Evolutionary conservation across 2,329 filamentous ascomycete species (phyloP).

Genomic region (Sporothrix luriei): DNA sequence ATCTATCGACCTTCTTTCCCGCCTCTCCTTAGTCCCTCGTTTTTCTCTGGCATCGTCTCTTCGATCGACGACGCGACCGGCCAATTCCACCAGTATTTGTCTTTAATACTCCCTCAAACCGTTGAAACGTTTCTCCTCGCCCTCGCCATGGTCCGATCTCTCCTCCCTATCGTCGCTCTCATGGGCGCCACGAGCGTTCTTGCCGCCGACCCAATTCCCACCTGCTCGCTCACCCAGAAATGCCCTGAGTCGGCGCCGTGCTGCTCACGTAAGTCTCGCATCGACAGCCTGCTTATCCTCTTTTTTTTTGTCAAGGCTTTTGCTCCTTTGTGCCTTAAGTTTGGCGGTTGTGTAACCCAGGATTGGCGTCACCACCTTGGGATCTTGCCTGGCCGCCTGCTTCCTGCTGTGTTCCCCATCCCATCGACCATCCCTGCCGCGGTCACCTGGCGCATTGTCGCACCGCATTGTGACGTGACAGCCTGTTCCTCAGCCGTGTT

Average conservation of each 20-base stretch:
- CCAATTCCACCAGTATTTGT: background rate
- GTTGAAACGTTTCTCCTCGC: background rate
- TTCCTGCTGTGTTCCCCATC: conserved; percentile 16
- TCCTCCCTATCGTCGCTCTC: conserved; percentile 43
- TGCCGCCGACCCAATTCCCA: conserved; percentile 43
- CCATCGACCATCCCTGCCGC: background rate
- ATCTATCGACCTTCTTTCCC: background rate
- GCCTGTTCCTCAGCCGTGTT: too few relatives aligned
- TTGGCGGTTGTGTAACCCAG: background rate
- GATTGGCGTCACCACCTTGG: background rate
- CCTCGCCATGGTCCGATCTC: conserved; percentile 40
- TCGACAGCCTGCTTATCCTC: background rate
- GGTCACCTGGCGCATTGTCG: conserved; percentile 5
- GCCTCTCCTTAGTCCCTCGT: background rate
- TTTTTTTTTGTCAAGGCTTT: background rate
- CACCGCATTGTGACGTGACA: conserved; percentile 11
- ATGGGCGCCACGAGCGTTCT: conserved; percentile 47
- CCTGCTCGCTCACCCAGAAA: conserved; percentile 56
- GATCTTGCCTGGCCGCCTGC: background rate
- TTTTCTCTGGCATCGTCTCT: conserved; percentile 4
- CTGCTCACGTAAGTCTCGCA: conserved; percentile 69
- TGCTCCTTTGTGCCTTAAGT: background rate
- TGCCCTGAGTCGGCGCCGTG: conserved; percentile 76
- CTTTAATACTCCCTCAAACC: background rate
- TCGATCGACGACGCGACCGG: conserved; percentile 14